Conservation (phyloP, 257 asterid species). For the Solanum ossicruentum region DNA sequence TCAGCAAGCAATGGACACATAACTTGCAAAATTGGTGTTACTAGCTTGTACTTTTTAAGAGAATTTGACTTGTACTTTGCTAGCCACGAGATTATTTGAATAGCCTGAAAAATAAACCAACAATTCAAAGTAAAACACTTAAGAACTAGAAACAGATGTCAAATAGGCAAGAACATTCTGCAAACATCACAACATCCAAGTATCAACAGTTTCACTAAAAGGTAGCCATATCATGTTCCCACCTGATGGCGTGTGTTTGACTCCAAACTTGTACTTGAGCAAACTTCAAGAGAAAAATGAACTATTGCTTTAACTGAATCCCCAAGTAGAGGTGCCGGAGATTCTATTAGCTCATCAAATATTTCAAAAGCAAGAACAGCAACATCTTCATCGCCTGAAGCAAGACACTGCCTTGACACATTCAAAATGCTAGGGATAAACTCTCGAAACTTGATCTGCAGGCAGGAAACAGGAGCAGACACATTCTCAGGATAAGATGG, state of each 20-base stretch:
- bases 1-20: slow-evolving; percentile 95
- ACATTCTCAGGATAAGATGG: neutral
- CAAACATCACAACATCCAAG: neutral
- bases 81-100: slow-evolving; percentile 99
- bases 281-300: slow-evolving; percentile 95
- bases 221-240: neutral
- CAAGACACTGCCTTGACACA: slow-evolving; percentile 93
- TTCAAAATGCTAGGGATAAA: slow-evolving; percentile 94
- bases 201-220: neutral
- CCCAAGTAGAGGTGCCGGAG: slow-evolving; percentile 98
- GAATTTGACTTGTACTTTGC: slow-evolving; percentile 78
- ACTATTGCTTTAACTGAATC: slow-evolving; percentile 91
- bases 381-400: slow-evolving; percentile 95
- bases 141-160: neutral
- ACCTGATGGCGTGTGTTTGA: slow-evolving; percentile 96
- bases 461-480: slow-evolving; percentile 1
- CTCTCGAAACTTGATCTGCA: slow-evolving; percentile 84
- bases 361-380: slow-evolving; percentile 95
- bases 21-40: slow-evolving; percentile 82
- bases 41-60: slow-evolving; percentile 93
- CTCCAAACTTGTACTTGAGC: slow-evolving; percentile 72
- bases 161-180: neutral
- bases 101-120: slow-evolving; percentile 47
- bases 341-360: slow-evolving; percentile 97
- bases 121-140: neutral